Evolutionary conservation across 192 early-diverging fungal genomes (phyloP).

Genomic region (Diversispora eburnea): DNA sequence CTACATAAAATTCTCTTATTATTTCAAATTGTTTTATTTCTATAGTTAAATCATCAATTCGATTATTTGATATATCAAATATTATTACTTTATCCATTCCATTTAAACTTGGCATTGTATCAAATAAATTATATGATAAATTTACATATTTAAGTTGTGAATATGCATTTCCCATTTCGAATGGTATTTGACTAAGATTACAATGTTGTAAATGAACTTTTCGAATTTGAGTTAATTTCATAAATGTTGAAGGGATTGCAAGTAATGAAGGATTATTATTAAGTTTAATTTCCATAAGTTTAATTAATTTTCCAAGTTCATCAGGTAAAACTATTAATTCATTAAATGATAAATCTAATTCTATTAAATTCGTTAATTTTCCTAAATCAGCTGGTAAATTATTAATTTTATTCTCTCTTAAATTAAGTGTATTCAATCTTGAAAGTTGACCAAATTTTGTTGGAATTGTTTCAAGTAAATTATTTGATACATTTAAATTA

Average conservation of each 20-base stretch:
- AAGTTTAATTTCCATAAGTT: constrained; percentile 42
- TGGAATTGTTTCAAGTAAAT: constrained; percentile 47
- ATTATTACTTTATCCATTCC: constrained; percentile 39
- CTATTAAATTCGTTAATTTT: constrained; percentile 41
- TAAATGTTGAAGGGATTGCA: constrained; percentile 35
- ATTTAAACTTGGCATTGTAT: constrained; percentile 37
- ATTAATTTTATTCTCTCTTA: constrained; percentile 47
- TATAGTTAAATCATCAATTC: constrained; percentile 37
- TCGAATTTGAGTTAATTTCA: constrained; percentile 30
- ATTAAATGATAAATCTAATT: constrained; percentile 54
- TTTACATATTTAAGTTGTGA: constrained; percentile 36
- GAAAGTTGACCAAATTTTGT: constrained; percentile 42
- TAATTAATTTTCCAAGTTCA: constrained; percentile 40
- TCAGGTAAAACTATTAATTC: constrained; percentile 41
- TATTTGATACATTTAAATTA: constrained; percentile 46
- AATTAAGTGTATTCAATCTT: constrained; percentile 42
- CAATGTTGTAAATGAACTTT: constrained; percentile 42
- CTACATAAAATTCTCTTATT: constrained; percentile 35
- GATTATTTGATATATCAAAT: constrained; percentile 42
- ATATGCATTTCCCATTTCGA: constrained; percentile 40
- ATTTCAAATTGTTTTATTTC: constrained; percentile 37
- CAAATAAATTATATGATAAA: constrained; percentile 41
- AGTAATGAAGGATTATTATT: constrained; percentile 40
- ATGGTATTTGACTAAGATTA: constrained; percentile 36
- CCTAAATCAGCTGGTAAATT: constrained; percentile 42